Conservation (phyloP, 768 basidiomycete genomes). For the Tricholoma saponaceum region DNA sequence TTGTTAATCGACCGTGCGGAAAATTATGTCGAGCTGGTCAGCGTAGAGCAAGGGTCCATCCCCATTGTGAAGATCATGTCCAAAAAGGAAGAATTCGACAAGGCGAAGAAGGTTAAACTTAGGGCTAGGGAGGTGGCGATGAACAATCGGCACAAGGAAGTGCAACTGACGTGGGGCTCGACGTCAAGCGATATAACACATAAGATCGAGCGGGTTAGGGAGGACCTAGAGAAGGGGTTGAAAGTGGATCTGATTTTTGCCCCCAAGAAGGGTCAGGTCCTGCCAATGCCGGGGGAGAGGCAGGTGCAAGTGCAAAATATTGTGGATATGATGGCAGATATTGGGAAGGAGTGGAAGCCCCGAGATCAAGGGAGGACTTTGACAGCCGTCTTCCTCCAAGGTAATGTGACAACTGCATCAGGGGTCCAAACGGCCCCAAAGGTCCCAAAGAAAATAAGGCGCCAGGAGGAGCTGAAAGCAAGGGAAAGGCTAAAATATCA, state of each 20-base stretch:
- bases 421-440: background rate
- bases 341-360: slow-evolving; percentile 50
- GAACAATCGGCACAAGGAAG: slow-evolving; percentile 50
- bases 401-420: slow-evolving; percentile 11
- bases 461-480: background rate
- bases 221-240: slow-evolving; percentile 56
- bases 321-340: slow-evolving; percentile 38
- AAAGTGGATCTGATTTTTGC: slow-evolving; percentile 54
- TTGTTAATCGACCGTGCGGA: slow-evolving; percentile 34
- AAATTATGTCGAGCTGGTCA: slow-evolving; percentile 53
- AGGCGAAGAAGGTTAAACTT: slow-evolving; percentile 31
- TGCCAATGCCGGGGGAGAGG: slow-evolving; percentile 36
- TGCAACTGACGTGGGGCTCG: slow-evolving; percentile 70
- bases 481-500: slow-evolving; percentile 7
- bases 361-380: slow-evolving; percentile 33
- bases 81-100: slow-evolving; percentile 37
- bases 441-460: slow-evolving; percentile 1
- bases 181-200: slow-evolving; percentile 56
- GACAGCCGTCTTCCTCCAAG: slow-evolving; percentile 43
- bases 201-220: slow-evolving; percentile 56
- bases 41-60: slow-evolving; percentile 28
- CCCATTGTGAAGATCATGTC: slow-evolving; percentile 62
- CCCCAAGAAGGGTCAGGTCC: slow-evolving; percentile 41
- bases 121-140: slow-evolving; percentile 29
- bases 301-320: slow-evolving; percentile 40